These are phyloP conservation scores for Candida ipomoeae DNA, from an alignment of 805 yeast genomes.

Conservation along the genomic window DNA sequence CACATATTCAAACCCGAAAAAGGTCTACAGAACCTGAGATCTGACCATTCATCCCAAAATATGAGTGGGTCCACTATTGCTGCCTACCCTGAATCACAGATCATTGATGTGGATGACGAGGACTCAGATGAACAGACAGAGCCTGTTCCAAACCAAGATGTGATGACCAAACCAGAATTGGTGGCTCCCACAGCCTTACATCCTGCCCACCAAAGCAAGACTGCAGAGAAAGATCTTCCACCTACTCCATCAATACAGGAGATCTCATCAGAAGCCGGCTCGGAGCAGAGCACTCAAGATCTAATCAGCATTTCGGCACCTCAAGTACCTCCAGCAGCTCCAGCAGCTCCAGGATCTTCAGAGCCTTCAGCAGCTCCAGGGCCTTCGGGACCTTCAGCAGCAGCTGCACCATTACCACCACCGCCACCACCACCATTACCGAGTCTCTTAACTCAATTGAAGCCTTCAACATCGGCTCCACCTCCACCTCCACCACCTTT, in stretches of 20 bases:
- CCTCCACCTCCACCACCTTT: slow-evolving; percentile 15
- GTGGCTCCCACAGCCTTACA: background rate
- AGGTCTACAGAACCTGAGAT: background rate
- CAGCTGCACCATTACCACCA: slow-evolving; percentile 9
- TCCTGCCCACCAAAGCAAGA: too few species aligned
- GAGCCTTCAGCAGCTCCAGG: slow-evolving; percentile 9
- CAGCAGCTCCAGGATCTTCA: slow-evolving; percentile 8
- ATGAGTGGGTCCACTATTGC: slow-evolving; percentile 4
- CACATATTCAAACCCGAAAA: background rate
- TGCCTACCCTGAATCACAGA: slow-evolving; percentile 1
- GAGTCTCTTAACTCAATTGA: background rate
- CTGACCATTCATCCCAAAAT: background rate
- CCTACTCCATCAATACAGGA: background rate
- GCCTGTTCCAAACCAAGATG: background rate
- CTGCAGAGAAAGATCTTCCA: background rate
- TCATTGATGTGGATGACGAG: background rate
- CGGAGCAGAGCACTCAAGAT: background rate
- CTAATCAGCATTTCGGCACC: background rate
- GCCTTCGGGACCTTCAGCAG: slow-evolving; percentile 5
- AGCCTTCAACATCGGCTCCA: background rate
- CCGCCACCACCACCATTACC: slow-evolving; percentile 15
- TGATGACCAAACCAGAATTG: background rate
- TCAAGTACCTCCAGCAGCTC: slow-evolving; percentile 7
- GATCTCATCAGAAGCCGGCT: background rate
- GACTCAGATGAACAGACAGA: background rate